Base-by-base conservation (phyloP, 768 basidiomycete genomes). In the Hebeloma cylindrosporum region DNA sequence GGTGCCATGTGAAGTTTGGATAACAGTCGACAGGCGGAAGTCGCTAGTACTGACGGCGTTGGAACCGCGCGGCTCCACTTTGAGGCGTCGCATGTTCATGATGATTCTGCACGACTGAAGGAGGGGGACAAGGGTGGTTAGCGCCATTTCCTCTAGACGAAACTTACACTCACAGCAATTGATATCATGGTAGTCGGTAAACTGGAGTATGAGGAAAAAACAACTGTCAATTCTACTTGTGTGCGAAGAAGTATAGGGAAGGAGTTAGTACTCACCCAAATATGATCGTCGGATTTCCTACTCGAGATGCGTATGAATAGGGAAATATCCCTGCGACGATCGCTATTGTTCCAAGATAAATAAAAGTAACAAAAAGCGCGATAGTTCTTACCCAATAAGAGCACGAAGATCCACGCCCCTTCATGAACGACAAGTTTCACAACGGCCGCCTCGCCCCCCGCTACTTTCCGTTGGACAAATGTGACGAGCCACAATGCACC, bases 381-480 rank as follows among this genome's bases (percentile, higher is more conserved):
- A 27, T 11, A 20, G 8, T 23, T 26, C 36, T 16, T 29, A 47
- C 50, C 18, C 4, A 26, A n/a, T 2, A 52, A 20, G 10, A 48
- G 7, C 3, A 16, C 40, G 5, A 52, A 21, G 11, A 35, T 41
- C 47, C 43, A 45, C 21, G 39, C 35, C 5, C 47, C 40, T 11
- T 44, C 40, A 7, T 31, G 38, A 3, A 52, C 51, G 7, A 52
- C 47, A 4, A 42, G n/a, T 13, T 41, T 20, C 4, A 52, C 28
- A 5, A 52, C 34, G 2, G 33, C 39, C 6, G 51, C 44, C 16
- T 45, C 36, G 28, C 43, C 48, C 27, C 40, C 30, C 1, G 44
- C 43, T 10, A 52, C 29, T 5, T 52, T 46, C 13, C 51, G 47
- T 13, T 42, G 44, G 21, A 30, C 23, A 11, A 27, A 52, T 7